Conservation (phyloP, 257 asterid species). For the Linderniella brevidens region DNA sequence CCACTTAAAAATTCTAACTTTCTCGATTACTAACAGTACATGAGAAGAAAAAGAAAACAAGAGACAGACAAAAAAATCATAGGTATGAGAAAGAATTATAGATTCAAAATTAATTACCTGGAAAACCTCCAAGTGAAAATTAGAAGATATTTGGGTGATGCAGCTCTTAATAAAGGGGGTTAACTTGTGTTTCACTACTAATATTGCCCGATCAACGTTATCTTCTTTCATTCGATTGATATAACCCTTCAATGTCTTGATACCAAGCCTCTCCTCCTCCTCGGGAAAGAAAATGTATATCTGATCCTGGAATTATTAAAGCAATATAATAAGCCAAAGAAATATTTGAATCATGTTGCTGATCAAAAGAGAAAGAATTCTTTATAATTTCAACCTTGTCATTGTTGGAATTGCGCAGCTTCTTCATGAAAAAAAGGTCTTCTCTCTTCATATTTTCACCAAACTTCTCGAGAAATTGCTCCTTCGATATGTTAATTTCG, state of each 20-base stretch:
- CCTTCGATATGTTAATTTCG: slow-evolving; percentile 30
- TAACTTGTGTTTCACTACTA: slow-evolving; percentile 66
- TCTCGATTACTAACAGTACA: neutral
- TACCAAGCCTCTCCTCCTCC: slow-evolving; percentile 65
- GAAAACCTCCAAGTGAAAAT: slow-evolving; percentile 70
- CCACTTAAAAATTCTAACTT: neutral
- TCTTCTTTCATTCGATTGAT: slow-evolving; percentile 59
- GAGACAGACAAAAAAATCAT: no score
- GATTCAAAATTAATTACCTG: slow-evolving; percentile 38
- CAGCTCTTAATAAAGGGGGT: slow-evolving; percentile 53
- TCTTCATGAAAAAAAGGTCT: slow-evolving; percentile 41
- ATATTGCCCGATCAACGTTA: slow-evolving; percentile 45
- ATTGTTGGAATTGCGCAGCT: slow-evolving; percentile 28
- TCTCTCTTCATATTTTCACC: slow-evolving; percentile 74
- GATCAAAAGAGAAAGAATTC: neutral
- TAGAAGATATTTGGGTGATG: slow-evolving; percentile 55
- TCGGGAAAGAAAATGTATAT: slow-evolving; percentile 78
- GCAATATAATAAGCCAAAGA: slow-evolving; percentile 2
- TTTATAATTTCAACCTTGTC: no score
- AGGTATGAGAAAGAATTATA: slow-evolving; percentile 10
- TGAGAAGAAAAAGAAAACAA: no score
- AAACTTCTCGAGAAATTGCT: slow-evolving; percentile 28
- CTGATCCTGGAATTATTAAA: slow-evolving; percentile 21
- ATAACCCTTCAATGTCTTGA: slow-evolving; percentile 51
- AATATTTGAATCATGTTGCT: neutral